Evolutionary conservation across 179 eudicot species (phyloP).

Genomic region (Silene coronaria): DNA sequence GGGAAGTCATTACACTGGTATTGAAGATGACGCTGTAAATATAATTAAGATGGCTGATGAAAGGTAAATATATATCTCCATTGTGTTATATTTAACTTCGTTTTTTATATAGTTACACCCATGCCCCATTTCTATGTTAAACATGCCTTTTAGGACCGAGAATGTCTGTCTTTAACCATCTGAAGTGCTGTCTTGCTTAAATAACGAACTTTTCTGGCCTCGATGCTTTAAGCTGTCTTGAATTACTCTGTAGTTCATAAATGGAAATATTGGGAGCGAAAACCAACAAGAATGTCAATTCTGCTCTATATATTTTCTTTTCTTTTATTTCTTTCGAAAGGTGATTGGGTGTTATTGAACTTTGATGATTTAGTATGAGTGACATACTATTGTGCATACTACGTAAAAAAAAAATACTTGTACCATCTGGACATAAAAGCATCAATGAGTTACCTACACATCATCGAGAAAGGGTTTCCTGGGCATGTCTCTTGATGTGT

Average conservation of each 20-base stretch:
- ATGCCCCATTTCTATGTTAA: background rate
- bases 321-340: background rate
- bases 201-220: background rate
- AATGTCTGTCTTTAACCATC: background rate
- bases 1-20: constrained; percentile 92
- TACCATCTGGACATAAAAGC: background rate
- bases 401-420: background rate
- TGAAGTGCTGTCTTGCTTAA: background rate
- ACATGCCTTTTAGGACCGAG: background rate
- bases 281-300: background rate
- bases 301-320: background rate
- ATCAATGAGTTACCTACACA: background rate
- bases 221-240: background rate
- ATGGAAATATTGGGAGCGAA: background rate
- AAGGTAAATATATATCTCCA: constrained; percentile 34
- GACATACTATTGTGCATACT: background rate
- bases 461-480: background rate
- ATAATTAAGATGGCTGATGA: constrained; percentile 73
- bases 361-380: background rate
- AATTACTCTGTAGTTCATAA: background rate
- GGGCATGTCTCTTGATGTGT: constrained; percentile 1
- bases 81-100: constrained; percentile 1
- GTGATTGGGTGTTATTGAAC: background rate
- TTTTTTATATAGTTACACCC: background rate
- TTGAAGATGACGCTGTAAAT: constrained; percentile 92